phyloP scores from a whole-genome alignment of 1,284 basidiomycete species.

The Violaceomyces palustris region DNA sequence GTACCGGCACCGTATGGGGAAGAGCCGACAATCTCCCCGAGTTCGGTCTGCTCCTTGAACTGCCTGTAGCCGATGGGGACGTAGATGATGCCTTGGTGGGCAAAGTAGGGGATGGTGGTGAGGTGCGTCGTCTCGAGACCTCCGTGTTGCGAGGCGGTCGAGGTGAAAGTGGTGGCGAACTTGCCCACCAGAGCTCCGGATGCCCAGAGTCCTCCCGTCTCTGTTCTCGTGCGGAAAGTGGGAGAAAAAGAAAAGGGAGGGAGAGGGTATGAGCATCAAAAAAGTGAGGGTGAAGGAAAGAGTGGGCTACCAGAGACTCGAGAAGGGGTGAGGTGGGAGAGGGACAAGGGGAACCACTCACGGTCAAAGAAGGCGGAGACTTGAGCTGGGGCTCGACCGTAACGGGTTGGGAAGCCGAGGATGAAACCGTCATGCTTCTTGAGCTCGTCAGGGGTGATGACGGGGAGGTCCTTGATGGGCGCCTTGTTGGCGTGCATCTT shows the following conservation, averaged over 20 bases:
- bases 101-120: slow-evolving; percentile 40
- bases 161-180: slow-evolving; percentile 66
- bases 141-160: slow-evolving; percentile 58
- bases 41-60: slow-evolving; percentile 13
- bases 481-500: slow-evolving; percentile 66
- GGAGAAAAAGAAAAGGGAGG: no score
- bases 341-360: no score
- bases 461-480: slow-evolving; percentile 62
- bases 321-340: no score
- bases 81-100: slow-evolving; percentile 37
- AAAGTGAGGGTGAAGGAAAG: no score
- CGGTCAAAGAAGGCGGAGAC: slow-evolving; percentile 64
- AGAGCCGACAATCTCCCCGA: slow-evolving; percentile 22
- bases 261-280: no score
- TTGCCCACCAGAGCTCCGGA: slow-evolving; percentile 71
- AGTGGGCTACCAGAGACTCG: no score
- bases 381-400: slow-evolving; percentile 57
- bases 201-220: slow-evolving; percentile 71
- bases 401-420: slow-evolving; percentile 59
- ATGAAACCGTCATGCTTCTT: slow-evolving; percentile 58
- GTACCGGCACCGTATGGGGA: slow-evolving; percentile 36
- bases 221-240: no score
- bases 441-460: slow-evolving; percentile 66
- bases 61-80: slow-evolving; percentile 26
- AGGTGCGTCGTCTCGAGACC: slow-evolving; percentile 40